Evolutionary conservation across 2,329 filamentous ascomycete species (phyloP).

Genomic region (Penicillium sp.): DNA sequence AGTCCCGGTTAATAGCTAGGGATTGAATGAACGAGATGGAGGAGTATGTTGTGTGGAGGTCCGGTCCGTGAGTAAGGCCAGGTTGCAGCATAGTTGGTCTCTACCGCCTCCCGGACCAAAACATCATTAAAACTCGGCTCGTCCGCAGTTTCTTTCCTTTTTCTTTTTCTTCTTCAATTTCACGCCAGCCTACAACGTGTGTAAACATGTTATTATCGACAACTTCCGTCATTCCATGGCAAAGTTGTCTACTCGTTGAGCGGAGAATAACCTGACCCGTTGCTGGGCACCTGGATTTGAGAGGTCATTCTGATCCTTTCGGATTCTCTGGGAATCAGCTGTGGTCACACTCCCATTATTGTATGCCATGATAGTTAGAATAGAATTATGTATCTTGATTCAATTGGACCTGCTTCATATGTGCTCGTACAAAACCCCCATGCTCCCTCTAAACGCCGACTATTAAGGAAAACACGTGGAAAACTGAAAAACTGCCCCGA

Average conservation of each 20-base stretch:
- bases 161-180: conserved; percentile 43
- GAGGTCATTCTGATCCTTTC: conserved; percentile 59
- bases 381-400: background rate
- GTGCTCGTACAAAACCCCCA: background rate
- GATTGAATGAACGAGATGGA: conserved; percentile 29
- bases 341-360: conserved; percentile 54
- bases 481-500: conserved; percentile 13
- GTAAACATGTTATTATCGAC: conserved; percentile 57
- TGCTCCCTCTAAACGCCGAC: conserved; percentile 13
- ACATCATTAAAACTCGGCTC: conserved; percentile 28
- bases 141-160: conserved; percentile 29
- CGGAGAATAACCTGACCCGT: conserved; percentile 64
- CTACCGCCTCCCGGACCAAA: conserved; percentile 33
- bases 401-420: background rate
- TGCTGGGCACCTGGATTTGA: conserved; percentile 70
- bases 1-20: conserved; percentile 30
- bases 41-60: conserved; percentile 38
- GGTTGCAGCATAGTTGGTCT: conserved; percentile 44
- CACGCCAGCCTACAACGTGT: conserved; percentile 50
- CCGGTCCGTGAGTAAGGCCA: conserved; percentile 41
- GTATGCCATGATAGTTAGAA: background rate
- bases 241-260: conserved; percentile 67
- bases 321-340: conserved; percentile 70
- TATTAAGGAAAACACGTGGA: background rate
- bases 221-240: conserved; percentile 50